These are phyloP conservation scores for Fonsecaea nubica DNA, from an alignment of 2,329 filamentous ascomycete species.

Conservation along the genomic window DNA sequence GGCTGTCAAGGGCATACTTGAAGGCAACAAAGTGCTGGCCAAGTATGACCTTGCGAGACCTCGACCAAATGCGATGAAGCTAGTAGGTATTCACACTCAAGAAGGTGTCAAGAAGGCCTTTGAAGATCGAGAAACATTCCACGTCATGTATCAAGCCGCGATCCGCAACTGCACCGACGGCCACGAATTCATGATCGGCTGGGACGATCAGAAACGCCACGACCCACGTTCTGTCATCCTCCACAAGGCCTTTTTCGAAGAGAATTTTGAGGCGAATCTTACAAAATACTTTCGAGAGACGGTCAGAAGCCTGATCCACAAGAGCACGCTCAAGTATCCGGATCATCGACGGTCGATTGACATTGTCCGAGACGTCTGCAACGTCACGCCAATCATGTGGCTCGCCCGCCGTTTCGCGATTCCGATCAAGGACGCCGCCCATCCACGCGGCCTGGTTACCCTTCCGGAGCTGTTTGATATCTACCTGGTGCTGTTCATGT, in stretches of 20 bases:
- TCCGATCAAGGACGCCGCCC: constrained; percentile 68
- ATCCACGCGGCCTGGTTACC: constrained; percentile 63
- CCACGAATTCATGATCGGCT: constrained; percentile 57
- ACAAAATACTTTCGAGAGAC: constrained; percentile 54
- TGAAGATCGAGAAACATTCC: constrained; percentile 58
- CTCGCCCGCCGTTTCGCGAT: constrained; percentile 69
- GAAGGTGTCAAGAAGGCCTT: constrained; percentile 59
- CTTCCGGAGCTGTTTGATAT: constrained; percentile 56
- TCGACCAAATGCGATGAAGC: constrained; percentile 47
- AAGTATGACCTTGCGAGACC: constrained; percentile 56
- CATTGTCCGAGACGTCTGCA: constrained; percentile 70
- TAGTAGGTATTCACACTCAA: constrained; percentile 58
- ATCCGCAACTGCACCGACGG: constrained; percentile 52
- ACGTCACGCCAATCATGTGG: constrained; percentile 69
- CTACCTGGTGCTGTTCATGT: constrained; percentile 56
- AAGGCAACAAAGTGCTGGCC: constrained; percentile 53
- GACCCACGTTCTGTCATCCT: constrained; percentile 51
- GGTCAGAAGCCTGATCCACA: constrained; percentile 54
- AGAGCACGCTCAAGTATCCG: constrained; percentile 56
- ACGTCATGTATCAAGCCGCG: constrained; percentile 55
- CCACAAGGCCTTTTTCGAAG: constrained; percentile 56
- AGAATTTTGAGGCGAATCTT: constrained; percentile 53
- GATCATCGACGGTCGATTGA: constrained; percentile 56
- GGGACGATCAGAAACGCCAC: constrained; percentile 52
- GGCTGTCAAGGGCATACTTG: constrained; percentile 55